Base-by-base conservation (phyloP, 306 rosid genomes). In the Hippophae gyantsensis region DNA sequence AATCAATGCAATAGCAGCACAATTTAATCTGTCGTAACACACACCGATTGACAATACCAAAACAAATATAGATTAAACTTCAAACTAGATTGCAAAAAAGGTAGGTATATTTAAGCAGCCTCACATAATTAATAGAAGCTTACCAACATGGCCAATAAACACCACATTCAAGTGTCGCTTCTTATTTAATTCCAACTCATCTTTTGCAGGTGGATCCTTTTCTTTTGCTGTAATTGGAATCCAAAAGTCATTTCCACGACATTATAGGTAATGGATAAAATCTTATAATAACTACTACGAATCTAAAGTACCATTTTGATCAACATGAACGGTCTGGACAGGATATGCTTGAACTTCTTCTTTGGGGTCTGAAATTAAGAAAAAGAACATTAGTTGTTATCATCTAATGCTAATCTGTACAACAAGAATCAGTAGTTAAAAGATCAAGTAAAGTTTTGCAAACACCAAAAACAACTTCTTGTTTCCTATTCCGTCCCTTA, bases 111-210 rank as follows among this genome's bases (percentile, higher is more conserved):
- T 64, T 42, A 57, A 58, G 18, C 52, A 47, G 38, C 38, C 38
- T 32, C 38, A 32, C 38, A 32, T 32, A 32, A 4, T 32, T 32
- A 32, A 32, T 32, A 32, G 38, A 32, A 32, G 38, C 98, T 63
- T 69, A 93, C 99, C 99, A 11, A 93, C 99, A 56, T 93, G 99
- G 25, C 99, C 99, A 68, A 93, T 93, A 52, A 93, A 93, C 38
- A 93, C 99, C 49, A 79, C 97, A 67, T 93, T 93, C 76, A 93
- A 70, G 69, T 88, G 99, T 41, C 95, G 76, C 86, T 84, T 93
- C 70, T 59, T 55, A 10, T 62, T 26, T 63, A 38, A 9, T 56
- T 72, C 88, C 25, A 1, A 43, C 65, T 65, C 82, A 0, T 76
- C 80, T 56, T 58, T 81, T 42, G 43, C 53, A 25, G 67, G 3